Percentiles rank a stretch among this genome's conserved stretches.
phyloP scores from a whole-genome alignment of 2,329 filamentous ascomycete species.

The Aschersonia sp. region DNA sequence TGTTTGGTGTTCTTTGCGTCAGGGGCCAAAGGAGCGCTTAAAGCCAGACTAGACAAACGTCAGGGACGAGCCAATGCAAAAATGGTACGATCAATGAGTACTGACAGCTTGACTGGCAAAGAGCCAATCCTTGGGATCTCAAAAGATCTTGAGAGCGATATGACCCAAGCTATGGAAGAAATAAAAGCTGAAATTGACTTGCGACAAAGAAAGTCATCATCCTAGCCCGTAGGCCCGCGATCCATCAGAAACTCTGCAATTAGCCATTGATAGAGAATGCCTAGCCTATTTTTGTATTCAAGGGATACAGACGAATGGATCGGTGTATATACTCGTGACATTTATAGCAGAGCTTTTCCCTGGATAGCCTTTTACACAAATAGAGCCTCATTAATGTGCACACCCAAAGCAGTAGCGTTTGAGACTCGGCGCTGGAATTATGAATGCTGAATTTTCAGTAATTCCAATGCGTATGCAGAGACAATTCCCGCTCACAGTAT shows the following conservation, averaged over 20 bases:
- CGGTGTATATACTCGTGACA: too few species aligned
- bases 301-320: too few species aligned
- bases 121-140: conserved; percentile 65
- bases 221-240: background rate
- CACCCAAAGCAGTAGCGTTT: too few species aligned
- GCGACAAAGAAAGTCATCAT: conserved; percentile 15
- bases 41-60: conserved; percentile 43
- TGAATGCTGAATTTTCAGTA: too few species aligned
- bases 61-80: conserved; percentile 28
- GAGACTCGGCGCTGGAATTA: too few species aligned
- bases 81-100: conserved; percentile 35
- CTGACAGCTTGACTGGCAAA: conserved; percentile 38
- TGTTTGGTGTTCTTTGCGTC: conserved; percentile 67
- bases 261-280: background rate
- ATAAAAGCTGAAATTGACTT: conserved; percentile 57
- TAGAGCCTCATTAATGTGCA: too few species aligned
- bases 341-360: too few species aligned
- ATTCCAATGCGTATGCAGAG: too few species aligned
- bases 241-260: background rate
- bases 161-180: conserved; percentile 66
- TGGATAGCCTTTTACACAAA: too few species aligned
- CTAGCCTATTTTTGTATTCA: too few species aligned
- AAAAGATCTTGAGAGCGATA: conserved; percentile 57
- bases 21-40: conserved; percentile 51
- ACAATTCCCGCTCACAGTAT: too few species aligned